phyloP scores from a whole-genome alignment of 768 basidiomycete species.

The Mrakia frigida region DNA sequence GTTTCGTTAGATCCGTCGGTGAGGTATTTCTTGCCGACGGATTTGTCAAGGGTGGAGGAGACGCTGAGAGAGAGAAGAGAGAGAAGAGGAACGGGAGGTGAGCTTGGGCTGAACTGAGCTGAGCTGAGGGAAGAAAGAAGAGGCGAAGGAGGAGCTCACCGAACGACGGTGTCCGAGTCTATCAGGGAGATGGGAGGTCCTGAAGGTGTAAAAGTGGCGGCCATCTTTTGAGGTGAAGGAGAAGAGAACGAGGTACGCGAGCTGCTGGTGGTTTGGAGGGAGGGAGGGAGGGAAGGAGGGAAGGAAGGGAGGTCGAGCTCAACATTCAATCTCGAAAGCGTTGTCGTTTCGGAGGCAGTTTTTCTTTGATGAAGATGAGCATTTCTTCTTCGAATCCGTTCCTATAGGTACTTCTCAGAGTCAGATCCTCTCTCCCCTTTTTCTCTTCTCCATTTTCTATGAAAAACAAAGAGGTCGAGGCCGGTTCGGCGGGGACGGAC shows the following conservation, averaged over 20 bases:
- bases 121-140: background rate
- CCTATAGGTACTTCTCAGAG: no score
- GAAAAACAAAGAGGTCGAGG: no score
- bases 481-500: background rate
- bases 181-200: background rate
- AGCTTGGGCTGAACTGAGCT: background rate
- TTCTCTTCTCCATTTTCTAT: no score
- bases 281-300: slow-evolving; percentile 7
- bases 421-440: no score
- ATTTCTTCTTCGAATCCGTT: background rate
- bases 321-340: background rate
- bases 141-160: slow-evolving; percentile 3
- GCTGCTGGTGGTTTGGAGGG: background rate
- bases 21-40: slow-evolving; percentile 31
- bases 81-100: background rate
- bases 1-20: slow-evolving; percentile 31
- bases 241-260: background rate
- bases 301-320: slow-evolving; percentile 16
- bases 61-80: slow-evolving; percentile 9
- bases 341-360: background rate
- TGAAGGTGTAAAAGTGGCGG: background rate
- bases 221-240: no score
- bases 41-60: slow-evolving; percentile 34
- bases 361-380: background rate
- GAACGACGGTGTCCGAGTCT: slow-evolving; percentile 17